Evolutionary conservation across 352 stramenopile genomes (phyloP).

Genomic region (Aphanomyces euteiches): DNA sequence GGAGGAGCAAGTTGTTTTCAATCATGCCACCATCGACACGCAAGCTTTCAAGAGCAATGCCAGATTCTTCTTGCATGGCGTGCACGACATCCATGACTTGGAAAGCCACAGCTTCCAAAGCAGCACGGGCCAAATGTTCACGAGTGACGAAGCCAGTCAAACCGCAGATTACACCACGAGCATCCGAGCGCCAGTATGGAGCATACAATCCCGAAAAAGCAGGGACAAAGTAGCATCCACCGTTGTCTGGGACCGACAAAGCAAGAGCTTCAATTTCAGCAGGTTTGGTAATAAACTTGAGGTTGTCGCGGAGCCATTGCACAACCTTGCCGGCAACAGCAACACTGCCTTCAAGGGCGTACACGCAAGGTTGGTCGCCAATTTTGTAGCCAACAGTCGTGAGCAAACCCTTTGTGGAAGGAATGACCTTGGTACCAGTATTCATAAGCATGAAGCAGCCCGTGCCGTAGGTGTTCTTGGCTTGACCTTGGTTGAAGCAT

Average conservation of each 20-base stretch:
- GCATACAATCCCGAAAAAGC: constrained; percentile 97
- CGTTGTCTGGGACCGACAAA: constrained; percentile 87
- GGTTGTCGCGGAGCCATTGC: constrained; percentile 98
- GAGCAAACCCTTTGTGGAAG: constrained; percentile 91
- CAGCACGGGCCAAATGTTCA: constrained; percentile 93
- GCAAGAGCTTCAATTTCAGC: constrained; percentile 88
- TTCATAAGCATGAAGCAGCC: constrained; percentile 99
- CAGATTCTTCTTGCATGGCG: constrained; percentile 92
- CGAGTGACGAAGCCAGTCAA: constrained; percentile 94
- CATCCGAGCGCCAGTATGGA: constrained; percentile 95
- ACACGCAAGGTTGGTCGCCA: constrained; percentile 81
- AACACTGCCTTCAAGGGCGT: constrained; percentile 96
- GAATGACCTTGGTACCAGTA: constrained; percentile 87
- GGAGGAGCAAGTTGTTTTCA: constrained; percentile 96
- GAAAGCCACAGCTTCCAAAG: constrained; percentile 95
- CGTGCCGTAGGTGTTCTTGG: constrained; percentile 99
- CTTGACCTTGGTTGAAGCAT: constrained; percentile 92
- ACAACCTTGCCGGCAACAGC: constrained; percentile 95
- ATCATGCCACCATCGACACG: constrained; percentile 98
- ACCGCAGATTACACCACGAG: constrained; percentile 95
- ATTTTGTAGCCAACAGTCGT: constrained; percentile 91
- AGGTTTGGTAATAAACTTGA: constrained; percentile 90
- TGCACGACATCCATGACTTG: constrained; percentile 93
- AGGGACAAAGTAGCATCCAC: constrained; percentile 97
- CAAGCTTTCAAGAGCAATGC: constrained; percentile 85